Evolutionary conservation across 108 stramenopile species (phyloP).

Genomic region (Aureococcus anophagefferens): DNA sequence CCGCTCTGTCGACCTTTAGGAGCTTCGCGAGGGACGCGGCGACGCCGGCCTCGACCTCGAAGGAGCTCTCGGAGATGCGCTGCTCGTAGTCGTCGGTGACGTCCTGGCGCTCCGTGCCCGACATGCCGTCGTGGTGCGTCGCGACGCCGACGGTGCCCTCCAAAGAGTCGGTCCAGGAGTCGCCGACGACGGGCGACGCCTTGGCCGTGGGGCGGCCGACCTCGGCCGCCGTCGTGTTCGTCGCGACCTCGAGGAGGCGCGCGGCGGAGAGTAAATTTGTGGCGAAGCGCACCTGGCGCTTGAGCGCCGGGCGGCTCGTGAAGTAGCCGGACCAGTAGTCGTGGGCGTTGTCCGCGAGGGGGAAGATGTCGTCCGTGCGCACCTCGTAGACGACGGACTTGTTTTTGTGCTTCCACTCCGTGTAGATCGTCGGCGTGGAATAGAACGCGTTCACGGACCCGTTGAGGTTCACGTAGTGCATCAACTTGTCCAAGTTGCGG

Average conservation of each 20-base stretch:
- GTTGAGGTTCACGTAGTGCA: slow-evolving; percentile 33
- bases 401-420: slow-evolving; percentile 53
- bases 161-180: slow-evolving; percentile 22
- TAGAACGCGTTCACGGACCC: slow-evolving; percentile 65
- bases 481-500: slow-evolving; percentile 35
- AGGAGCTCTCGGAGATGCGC: slow-evolving; percentile 26
- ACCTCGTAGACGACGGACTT: slow-evolving; percentile 4
- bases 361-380: slow-evolving; percentile 85
- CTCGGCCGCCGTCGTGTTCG: neutral
- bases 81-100: slow-evolving; percentile 83
- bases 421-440: slow-evolving; percentile 71
- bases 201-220: neutral
- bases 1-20: slow-evolving; percentile 19
- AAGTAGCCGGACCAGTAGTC: slow-evolving; percentile 94
- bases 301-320: slow-evolving; percentile 69
- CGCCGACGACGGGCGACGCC: neutral
- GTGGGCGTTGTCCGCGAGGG: slow-evolving; percentile 76
- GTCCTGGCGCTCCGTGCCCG: slow-evolving; percentile 76
- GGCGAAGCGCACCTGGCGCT: slow-evolving; percentile 66
- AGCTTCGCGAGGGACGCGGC: slow-evolving; percentile 24
- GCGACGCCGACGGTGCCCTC: slow-evolving; percentile 69
- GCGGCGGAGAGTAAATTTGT: slow-evolving; percentile 62
- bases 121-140: slow-evolving; percentile 83
- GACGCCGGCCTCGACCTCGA: slow-evolving; percentile 5
- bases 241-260: slow-evolving; percentile 51